Base-by-base conservation (phyloP, 2,329 filamentous ascomycete species). In the Fusarium cyanostomum region DNA sequence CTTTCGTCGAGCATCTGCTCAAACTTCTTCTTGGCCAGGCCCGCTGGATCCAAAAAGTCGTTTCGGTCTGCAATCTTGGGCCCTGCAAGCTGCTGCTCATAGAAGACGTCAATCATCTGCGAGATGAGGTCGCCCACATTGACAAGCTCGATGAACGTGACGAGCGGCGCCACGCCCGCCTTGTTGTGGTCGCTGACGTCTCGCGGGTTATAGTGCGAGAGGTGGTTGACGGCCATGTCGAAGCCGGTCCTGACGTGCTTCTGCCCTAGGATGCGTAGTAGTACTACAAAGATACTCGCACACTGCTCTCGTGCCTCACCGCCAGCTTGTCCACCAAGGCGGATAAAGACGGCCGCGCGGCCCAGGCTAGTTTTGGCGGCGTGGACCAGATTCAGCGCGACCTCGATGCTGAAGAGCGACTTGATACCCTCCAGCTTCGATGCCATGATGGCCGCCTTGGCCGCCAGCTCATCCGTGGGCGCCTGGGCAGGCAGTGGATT, bases 31-130 rank as follows among this genome's bases (percentile, higher is more conserved):
- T 99, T 99, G 65, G 95, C 94, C 69, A 97, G 90, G 28, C 91
- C 91, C 0, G 94, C 92, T 16, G 93, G 91, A 72, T 96, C 92
- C 43, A 99, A 82, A 72, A 99, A 99, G 78, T 99, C 95, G 73
- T 96, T 96, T 38, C 91, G 89, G 73, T 98, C 94, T 1, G 91
- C 91, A 50, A 99, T 88, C 70, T 91, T 91, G 12, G 91, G 86
- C 1, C 87, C 86, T 7, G 93, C 88, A 26, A 99, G 85, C 78
- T 99, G 95, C 78, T 98, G 95, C 74, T 96, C 91, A 78, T 96
- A 99, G 74, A 99, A 99, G 30, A 99, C 93, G 74, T 99, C 95
- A 56, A 99, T 88, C 95, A 99, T 99, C 76, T 99, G 95, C 58
- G 96, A 92, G 69, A 99, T 99, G 56, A 99, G 83, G 75, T 99